These are phyloP conservation scores for Fusarium ambrosium DNA, from an alignment of 2,329 filamentous ascomycete genomes.

Conservation along the genomic window DNA sequence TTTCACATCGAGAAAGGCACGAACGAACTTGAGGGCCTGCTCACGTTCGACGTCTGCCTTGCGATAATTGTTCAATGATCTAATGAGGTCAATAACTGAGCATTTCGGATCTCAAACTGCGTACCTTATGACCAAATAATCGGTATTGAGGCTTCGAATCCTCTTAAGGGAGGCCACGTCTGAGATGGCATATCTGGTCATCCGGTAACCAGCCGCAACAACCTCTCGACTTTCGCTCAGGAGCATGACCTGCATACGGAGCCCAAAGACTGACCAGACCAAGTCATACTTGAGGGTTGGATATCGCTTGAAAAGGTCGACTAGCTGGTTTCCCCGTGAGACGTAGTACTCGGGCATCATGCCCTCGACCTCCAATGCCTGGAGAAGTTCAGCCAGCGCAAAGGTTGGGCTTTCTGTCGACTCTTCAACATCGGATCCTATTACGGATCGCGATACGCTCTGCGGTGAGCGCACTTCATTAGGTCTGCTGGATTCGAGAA, in stretches of 20 bases:
- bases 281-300: constrained; percentile 96
- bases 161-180: constrained; percentile 90
- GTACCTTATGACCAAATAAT: constrained; percentile 85
- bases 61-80: constrained; percentile 91
- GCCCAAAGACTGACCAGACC: constrained; percentile 94
- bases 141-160: constrained; percentile 89
- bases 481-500: constrained; percentile 59
- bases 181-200: constrained; percentile 94
- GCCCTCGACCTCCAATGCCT: constrained; percentile 87
- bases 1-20: constrained; percentile 95
- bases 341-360: constrained; percentile 97
- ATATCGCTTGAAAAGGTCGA: constrained; percentile 96
- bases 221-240: constrained; percentile 96
- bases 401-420: constrained; percentile 90
- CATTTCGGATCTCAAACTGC: background rate
- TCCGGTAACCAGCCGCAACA: constrained; percentile 91
- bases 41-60: constrained; percentile 98
- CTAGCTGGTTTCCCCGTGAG: constrained; percentile 88
- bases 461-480: constrained; percentile 69
- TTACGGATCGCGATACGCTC: constrained; percentile 67
- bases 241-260: constrained; percentile 95
- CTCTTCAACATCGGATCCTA: constrained; percentile 75
- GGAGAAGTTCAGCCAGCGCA: constrained; percentile 88
- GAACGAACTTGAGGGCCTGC: constrained; percentile 95
- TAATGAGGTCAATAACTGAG: constrained; percentile 45